Conservation (phyloP, 768 basidiomycete species). For the Pulveroboletus sp. region DNA sequence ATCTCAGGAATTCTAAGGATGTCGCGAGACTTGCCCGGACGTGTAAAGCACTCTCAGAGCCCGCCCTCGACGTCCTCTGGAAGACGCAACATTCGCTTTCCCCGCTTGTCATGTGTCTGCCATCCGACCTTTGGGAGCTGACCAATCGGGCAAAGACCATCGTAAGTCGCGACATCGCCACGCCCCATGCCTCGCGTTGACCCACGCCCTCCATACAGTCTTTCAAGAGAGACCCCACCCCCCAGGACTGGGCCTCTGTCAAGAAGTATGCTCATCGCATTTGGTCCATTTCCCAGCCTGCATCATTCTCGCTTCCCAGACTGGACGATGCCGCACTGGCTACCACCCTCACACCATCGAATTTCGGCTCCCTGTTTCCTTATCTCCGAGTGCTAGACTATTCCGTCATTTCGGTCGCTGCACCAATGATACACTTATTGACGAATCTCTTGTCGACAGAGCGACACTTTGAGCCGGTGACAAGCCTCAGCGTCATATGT, state of each 20-base stretch:
- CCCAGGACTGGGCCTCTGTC: slow-evolving; percentile 22
- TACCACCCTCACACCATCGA: slow-evolving; percentile 17
- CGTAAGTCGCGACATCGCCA: slow-evolving; percentile 15
- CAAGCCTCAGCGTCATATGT: slow-evolving; percentile 21
- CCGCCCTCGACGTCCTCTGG: slow-evolving; percentile 32
- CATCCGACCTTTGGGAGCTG: slow-evolving; percentile 24
- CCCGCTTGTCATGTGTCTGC: slow-evolving; percentile 29
- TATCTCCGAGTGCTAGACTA: slow-evolving; percentile 26
- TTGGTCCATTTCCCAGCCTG: slow-evolving; percentile 21
- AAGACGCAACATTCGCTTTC: slow-evolving; percentile 26
- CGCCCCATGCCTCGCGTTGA: background rate
- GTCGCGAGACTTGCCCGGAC: slow-evolving; percentile 29
- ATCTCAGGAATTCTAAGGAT: slow-evolving; percentile 19
- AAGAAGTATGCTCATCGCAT: slow-evolving; percentile 26
- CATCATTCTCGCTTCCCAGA: slow-evolving; percentile 17
- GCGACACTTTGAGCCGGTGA: slow-evolving; percentile 15
- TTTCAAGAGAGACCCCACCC: slow-evolving; percentile 18
- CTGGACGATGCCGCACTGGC: slow-evolving; percentile 26
- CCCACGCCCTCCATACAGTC: slow-evolving; percentile 8
- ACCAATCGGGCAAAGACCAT: slow-evolving; percentile 16
- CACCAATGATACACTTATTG: slow-evolving; percentile 19
- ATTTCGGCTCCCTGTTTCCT: slow-evolving; percentile 23
- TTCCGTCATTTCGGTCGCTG: slow-evolving; percentile 23
- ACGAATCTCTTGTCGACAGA: slow-evolving; percentile 18
- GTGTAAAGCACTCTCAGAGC: slow-evolving; percentile 27